Conservation (phyloP, 2,329 filamentous ascomycete species). For the Hypoxylon sp. region DNA sequence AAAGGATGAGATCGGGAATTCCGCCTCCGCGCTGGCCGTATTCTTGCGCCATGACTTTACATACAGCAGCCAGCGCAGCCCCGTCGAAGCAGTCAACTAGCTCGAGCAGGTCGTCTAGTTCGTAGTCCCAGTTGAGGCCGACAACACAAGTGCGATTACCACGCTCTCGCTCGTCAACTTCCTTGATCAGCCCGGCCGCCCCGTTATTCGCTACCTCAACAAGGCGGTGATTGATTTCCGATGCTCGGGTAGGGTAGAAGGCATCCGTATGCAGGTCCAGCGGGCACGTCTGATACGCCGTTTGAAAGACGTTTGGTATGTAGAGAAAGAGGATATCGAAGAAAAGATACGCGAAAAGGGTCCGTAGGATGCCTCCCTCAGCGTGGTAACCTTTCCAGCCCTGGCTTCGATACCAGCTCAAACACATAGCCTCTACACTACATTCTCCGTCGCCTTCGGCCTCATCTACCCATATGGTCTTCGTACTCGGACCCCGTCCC, state of each 20-base stretch:
- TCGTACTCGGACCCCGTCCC: constrained; percentile 64
- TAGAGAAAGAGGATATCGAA: constrained; percentile 94
- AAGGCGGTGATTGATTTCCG: constrained; percentile 88
- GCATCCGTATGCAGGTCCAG: constrained; percentile 92
- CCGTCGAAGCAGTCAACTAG: constrained; percentile 82
- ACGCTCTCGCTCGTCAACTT: constrained; percentile 75
- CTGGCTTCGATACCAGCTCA: constrained; percentile 82
- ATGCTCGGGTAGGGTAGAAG: constrained; percentile 87
- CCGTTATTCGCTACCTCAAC: constrained; percentile 88
- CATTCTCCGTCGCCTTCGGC: constrained; percentile 77
- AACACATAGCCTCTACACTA: constrained; percentile 92
- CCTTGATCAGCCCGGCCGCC: constrained; percentile 73
- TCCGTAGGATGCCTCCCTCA: constrained; percentile 92
- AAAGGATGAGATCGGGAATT: constrained; percentile 92
- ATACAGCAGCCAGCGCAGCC: constrained; percentile 83
- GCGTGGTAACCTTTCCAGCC: constrained; percentile 97
- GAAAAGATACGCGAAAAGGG: constrained; percentile 90
- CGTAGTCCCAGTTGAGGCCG: constrained; percentile 91
- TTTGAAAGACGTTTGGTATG: constrained; percentile 97
- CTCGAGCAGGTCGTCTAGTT: constrained; percentile 80
- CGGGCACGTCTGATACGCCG: constrained; percentile 92
- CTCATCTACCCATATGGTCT: constrained; percentile 91
- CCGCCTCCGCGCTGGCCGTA: constrained; percentile 88
- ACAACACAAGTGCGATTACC: constrained; percentile 85
- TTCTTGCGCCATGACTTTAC: constrained; percentile 95